Evolutionary conservation across 2,329 filamentous ascomycete species (phyloP), one percentile per base, ranked within the genome.

Genomic region (Cercospora sojina): DNA sequence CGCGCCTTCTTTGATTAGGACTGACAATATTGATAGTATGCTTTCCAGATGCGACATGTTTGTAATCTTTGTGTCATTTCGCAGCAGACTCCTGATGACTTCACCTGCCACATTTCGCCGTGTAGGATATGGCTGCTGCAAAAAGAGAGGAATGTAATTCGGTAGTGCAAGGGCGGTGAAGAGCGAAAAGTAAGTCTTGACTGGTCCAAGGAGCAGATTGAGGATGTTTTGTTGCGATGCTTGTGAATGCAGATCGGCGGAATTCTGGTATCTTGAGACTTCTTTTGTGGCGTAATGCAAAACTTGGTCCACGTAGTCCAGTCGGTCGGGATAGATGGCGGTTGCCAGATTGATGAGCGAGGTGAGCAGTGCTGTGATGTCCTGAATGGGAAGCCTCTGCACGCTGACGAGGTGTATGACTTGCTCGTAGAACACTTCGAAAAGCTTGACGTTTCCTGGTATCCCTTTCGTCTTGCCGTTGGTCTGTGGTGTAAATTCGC

Each of bases 391-490:
- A 61, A 99, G 84, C 72, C 92, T 90, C 75, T 97, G 92, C 61
- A 91, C 91, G 79, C 93, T 94, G 69, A 98, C 93, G 60, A 99
- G 83, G 74, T 94, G 93, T 76, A 96, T 91, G 69, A 98, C 95
- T 79, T 98, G 95, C 60, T 93, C 90, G 76, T 98, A 96, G 84
- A 98, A 99, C 67, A 98, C 92, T 79, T 98, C 93, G 78, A 98
- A 98, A 25, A 99, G 86, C 79, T 92, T 94, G 65, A 97, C 88
- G 74, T 92, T 90, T 61, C 89, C 85, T 0, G 90, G 89, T 71
- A 92, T 91, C 20, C 87, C 83, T 59, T 82, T 80, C 25, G 76
- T 78, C 74, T 81, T 85, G 27, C 79, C 81, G 49, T 82, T 82
- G 5, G 75, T 77, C 51, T 78, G 76, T 27, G 73, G 35, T n/a